Base-by-base conservation (phyloP, 2,329 filamentous ascomycete species). In the Aspergillus japonicus region DNA sequence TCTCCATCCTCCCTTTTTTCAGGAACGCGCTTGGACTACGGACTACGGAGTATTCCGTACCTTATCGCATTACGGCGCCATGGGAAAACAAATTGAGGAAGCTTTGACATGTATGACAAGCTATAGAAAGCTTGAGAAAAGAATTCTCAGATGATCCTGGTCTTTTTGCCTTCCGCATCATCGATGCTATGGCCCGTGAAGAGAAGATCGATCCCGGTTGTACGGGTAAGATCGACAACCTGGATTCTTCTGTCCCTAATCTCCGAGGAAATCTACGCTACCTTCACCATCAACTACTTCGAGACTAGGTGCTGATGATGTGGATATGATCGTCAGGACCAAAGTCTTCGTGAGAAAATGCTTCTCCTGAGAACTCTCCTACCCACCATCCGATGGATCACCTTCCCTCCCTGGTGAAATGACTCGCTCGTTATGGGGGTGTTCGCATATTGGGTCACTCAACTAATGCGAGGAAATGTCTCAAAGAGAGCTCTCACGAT, bases 361-460 rank as follows among this genome's bases (percentile, higher is more conserved):
- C 39, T 44, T 11, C 51, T 54, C 11, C 50, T 48, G 23, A 21
- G 47, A 26, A 10, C n/a, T 24, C 29, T 24, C 16, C 42, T 48
- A 19, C 16, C 39, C 49, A 29, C 39, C 16, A 19, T 6, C 2
- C n/a, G 39, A 44, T 44, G 39, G 16, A 44, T 44, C 16, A 44
- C 39, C 14, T 29, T 8, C 26, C 26, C 26, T 8, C n/a, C 16
- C 39, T 44, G 14, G 39, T 44, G 50, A 58, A 29, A 21, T 57
- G 42, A 39, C 48, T 58, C 52, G 50, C 33, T 33, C 52, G 50
- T 24, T 24, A 49, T 42, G 53, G 58, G 54, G 44, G 50, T 23
- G 39, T 54, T 51, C 57, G 49, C 54, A 57, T 33, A 50, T 50
- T 42, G 35, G n/a, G n/a, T 31, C 48, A 39, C 53, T 33, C 35